Evolutionary conservation across 768 basidiomycete species (phyloP), one percentile per base, ranked within the genome.

Genomic region (Pulveroboletus frians): DNA sequence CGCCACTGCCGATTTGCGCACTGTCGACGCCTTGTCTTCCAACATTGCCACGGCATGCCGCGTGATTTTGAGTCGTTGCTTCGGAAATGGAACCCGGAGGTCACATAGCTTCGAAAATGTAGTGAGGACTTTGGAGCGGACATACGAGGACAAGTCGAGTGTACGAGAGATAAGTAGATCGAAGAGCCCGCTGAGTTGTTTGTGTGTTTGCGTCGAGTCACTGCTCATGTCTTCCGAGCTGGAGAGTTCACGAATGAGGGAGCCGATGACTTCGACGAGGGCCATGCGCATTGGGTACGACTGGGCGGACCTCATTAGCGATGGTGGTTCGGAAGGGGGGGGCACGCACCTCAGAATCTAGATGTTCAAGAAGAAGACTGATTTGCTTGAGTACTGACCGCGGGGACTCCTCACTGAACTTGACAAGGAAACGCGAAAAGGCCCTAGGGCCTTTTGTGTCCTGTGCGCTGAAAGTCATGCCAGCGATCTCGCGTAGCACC

Each of bases 231-330:
- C 77, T 17, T 70, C 66, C 3, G 80, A 76, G 17, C 69, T 62
- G 0, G 87, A 81, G 11, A 97, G 78, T 55, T 97, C 90, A 38
- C 76, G 74, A 62, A 98, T 92, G 52, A 98, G 80, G 50, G 76
- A 73, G 5, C 91, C 92, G 35, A 98, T 81, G 49, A 94, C 79
- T 64, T 98, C 95, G 43, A 99, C 80, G 48, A 99, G 76, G 1
- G 92, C 91, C 73, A 92, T 87, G 36, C 96, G 91, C 84, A 99
- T 93, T 0, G 93, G 90, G 63, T 98, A 96, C 0, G 93, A 85
- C 92, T 96, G 58, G 13, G 40, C 5, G 30, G 32, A 17, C 27
- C 10, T 32, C n/a, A 34, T 47, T 11, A 46, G 20, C 11, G 11
- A 26, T 7, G 13, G 39, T 5, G 18, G 26, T 23, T 32, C 18